phyloP scores from a whole-genome alignment of 1,284 basidiomycete species.

The Microbotryum lychnidis-dioicae region DNA sequence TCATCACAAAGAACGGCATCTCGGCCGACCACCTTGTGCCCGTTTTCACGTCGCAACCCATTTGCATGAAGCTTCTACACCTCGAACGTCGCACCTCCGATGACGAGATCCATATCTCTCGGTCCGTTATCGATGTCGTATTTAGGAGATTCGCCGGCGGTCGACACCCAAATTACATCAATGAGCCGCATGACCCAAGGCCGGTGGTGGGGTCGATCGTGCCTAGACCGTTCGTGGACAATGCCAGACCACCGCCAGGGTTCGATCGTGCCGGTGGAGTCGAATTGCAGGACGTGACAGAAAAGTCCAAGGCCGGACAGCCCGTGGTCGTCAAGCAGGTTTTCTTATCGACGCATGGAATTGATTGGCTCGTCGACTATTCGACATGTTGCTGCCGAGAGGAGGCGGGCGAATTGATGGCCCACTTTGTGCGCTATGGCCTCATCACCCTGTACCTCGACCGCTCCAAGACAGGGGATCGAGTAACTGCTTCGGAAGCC shows the following conservation, averaged over 20 bases:
- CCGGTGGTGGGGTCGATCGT: not conserved
- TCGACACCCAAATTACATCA: slow-evolving; percentile 63
- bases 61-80: slow-evolving; percentile 96
- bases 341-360: slow-evolving; percentile 74
- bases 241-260: slow-evolving; percentile 35
- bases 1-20: slow-evolving; percentile 99
- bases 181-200: slow-evolving; percentile 31
- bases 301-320: slow-evolving; percentile 42
- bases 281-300: slow-evolving; percentile 53
- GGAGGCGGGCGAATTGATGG: slow-evolving; percentile 93
- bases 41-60: slow-evolving; percentile 86
- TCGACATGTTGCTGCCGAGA: slow-evolving; percentile 92
- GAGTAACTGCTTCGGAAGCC: slow-evolving; percentile 27
- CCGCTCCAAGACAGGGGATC: slow-evolving; percentile 50
- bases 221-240: slow-evolving; percentile 34
- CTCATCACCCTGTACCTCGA: slow-evolving; percentile 67
- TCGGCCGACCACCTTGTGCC: slow-evolving; percentile 76
- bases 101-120: slow-evolving; percentile 95
- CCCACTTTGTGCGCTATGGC: slow-evolving; percentile 93
- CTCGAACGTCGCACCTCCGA: slow-evolving; percentile 85
- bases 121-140: slow-evolving; percentile 84
- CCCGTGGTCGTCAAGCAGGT: slow-evolving; percentile 56
- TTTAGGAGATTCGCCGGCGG: slow-evolving; percentile 86
- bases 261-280: slow-evolving; percentile 47
- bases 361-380: slow-evolving; percentile 97